Conservation (phyloP, 2,329 filamentous ascomycete genomes). For the Nigrospora oryzae region DNA sequence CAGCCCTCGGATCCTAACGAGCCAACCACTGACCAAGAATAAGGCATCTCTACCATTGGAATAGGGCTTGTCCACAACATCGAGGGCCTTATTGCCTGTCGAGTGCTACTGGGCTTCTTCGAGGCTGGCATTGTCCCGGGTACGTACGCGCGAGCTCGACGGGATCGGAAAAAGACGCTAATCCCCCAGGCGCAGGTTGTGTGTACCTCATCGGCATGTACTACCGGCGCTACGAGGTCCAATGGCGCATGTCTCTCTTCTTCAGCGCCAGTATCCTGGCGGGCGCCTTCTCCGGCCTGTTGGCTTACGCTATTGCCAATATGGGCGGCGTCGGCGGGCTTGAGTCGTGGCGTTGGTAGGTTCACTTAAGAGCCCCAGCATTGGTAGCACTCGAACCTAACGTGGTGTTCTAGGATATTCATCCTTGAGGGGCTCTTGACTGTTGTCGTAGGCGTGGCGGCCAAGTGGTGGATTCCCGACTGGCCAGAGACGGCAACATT, state of each 20-base stretch:
- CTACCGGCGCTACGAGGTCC: slow-evolving; percentile 39
- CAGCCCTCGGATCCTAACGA: neutral
- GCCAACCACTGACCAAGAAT: neutral
- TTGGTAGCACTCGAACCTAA: too few relatives aligned
- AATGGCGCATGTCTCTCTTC: slow-evolving; percentile 34
- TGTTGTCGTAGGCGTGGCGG: slow-evolving; percentile 18
- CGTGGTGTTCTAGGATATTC: slow-evolving; percentile 26
- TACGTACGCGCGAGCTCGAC: slow-evolving; percentile 2
- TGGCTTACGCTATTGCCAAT: slow-evolving; percentile 37
- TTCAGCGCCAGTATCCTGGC: slow-evolving; percentile 31
- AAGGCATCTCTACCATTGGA: slow-evolving; percentile 29
- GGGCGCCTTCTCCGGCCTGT: slow-evolving; percentile 35
- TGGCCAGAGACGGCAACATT: slow-evolving; percentile 36
- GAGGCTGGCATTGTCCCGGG: slow-evolving; percentile 38
- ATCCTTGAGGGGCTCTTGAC: slow-evolving; percentile 31
- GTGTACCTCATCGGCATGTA: slow-evolving; percentile 19
- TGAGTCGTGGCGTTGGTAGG: slow-evolving; percentile 23
- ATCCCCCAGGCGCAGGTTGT: slow-evolving; percentile 7
- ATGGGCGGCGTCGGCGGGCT: slow-evolving; percentile 33
- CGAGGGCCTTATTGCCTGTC: slow-evolving; percentile 28
- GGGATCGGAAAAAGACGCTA: neutral
- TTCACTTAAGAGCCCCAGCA: too few relatives aligned
- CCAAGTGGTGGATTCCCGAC: slow-evolving; percentile 38
- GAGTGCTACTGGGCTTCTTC: slow-evolving; percentile 35
- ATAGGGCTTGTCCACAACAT: slow-evolving; percentile 34